Percentiles rank a stretch among this genome's conserved stretches.
Conservation (phyloP, 1,284 basidiomycete genomes). For the Puccinia polysora region DNA sequence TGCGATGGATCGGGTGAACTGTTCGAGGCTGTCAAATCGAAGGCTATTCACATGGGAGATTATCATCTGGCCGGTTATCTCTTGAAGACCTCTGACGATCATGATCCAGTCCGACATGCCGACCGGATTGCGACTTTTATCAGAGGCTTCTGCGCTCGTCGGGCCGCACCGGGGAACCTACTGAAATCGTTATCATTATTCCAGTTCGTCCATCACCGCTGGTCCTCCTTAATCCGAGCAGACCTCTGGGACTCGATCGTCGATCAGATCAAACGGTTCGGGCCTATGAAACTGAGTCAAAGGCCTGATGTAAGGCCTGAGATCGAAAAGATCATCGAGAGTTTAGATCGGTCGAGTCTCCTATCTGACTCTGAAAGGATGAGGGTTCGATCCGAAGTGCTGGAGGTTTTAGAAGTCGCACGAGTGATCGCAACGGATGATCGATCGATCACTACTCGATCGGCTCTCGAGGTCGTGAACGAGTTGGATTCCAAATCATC, state of each 20-base stretch:
- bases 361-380: background rate
- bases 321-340: background rate
- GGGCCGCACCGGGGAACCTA: constrained; percentile 21
- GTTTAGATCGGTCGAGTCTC: constrained; percentile 11
- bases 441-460: too few relatives aligned
- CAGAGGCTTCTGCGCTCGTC: constrained; percentile 5
- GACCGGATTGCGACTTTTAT: constrained; percentile 12
- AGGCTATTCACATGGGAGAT: constrained; percentile 40
- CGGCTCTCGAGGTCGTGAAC: too few relatives aligned
- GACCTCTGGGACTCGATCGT: constrained; percentile 14
- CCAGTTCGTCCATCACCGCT: constrained; percentile 14
- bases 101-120: background rate
- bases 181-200: constrained; percentile 24
- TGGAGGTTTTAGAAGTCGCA: background rate
- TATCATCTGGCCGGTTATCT: constrained; percentile 19
- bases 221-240: constrained; percentile 6
- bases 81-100: constrained; percentile 17
- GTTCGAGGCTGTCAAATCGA: constrained; percentile 23
- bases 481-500: too few relatives aligned
- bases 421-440: background rate
- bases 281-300: constrained; percentile 14
- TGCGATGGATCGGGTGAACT: constrained; percentile 19
- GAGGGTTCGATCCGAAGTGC: background rate
- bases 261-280: background rate
- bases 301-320: constrained; percentile 9